A percentile compares a stretch with the other conserved stretches of the same genome.
phyloP scores from a whole-genome alignment of 768 basidiomycete genomes.

The Erythrobasidium yunnanense region DNA sequence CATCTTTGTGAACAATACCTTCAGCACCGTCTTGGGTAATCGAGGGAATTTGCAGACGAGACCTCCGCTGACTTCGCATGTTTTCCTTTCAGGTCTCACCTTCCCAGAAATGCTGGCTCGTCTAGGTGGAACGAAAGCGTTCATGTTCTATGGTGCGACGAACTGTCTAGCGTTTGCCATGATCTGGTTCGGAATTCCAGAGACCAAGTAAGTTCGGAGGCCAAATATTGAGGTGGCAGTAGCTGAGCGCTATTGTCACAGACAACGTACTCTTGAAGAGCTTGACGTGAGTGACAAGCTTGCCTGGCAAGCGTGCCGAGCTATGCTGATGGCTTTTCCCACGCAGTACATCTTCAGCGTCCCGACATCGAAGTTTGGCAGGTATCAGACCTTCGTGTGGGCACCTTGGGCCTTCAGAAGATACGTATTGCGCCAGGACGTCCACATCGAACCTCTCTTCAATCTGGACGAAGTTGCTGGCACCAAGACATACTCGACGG shows the following conservation, averaged over 20 bases:
- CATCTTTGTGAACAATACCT: slow-evolving; percentile 28
- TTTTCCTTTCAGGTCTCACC: neutral
- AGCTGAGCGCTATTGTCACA: neutral
- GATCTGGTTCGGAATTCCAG: slow-evolving; percentile 26
- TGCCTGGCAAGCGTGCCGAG: neutral
- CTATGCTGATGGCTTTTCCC: neutral
- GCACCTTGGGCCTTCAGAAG: neutral
- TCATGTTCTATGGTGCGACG: slow-evolving; percentile 35
- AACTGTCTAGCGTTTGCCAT: slow-evolving; percentile 36
- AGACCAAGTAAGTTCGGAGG: slow-evolving; percentile 33
- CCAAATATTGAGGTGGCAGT: neutral
- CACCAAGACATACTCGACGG: neutral
- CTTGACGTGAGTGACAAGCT: slow-evolving; percentile 42
- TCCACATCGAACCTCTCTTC: neutral
- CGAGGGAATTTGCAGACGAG: neutral
- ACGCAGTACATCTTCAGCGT: neutral
- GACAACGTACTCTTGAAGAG: slow-evolving; percentile 31
- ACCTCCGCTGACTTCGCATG: neutral
- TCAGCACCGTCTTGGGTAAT: slow-evolving; percentile 10
- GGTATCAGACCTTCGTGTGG: neutral
- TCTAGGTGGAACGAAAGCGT: slow-evolving; percentile 28
- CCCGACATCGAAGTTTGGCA: neutral
- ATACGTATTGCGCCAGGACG: slow-evolving; percentile 4
- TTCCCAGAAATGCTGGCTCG: neutral
- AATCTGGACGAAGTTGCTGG: slow-evolving; percentile 12